Percentiles rank a stretch among this genome's conserved stretches.
Conservation (phyloP, 2,329 filamentous ascomycete genomes). For the Diaporthe vexans region DNA sequence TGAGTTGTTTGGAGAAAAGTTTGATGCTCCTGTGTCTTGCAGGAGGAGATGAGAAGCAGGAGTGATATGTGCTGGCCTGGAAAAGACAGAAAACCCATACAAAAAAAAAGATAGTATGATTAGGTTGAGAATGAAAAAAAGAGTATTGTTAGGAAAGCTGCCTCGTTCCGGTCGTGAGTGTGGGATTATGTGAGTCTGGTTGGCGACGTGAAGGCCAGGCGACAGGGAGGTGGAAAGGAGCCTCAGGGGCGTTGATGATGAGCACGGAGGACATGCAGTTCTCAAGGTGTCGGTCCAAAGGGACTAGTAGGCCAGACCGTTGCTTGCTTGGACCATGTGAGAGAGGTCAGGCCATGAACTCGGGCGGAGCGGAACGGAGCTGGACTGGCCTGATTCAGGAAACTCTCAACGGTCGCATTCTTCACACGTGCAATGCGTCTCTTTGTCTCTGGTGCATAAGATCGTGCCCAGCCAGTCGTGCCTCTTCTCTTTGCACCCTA, state of each 20-base stretch:
- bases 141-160: conserved; percentile 12
- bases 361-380: conserved; percentile 4
- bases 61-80: background rate
- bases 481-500: background rate
- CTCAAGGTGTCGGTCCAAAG: too few relatives aligned
- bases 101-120: background rate
- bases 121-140: background rate
- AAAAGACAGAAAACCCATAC: background rate
- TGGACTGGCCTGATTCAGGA: conserved; percentile 11
- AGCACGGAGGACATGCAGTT: background rate
- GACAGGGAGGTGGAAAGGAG: background rate
- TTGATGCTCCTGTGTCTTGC: background rate
- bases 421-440: background rate
- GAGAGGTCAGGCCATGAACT: background rate
- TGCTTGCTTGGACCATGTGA: background rate
- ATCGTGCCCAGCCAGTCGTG: background rate
- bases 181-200: background rate
- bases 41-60: background rate
- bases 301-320: too few relatives aligned
- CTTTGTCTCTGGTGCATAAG: background rate
- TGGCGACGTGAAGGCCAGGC: background rate
- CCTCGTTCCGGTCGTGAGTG: background rate
- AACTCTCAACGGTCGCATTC: background rate
- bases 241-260: background rate
- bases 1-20: background rate